Evolutionary conservation across 1,284 basidiomycete genomes (phyloP), one percentile per base, ranked within the genome.

Genomic region (Microbotryum scabiosae): DNA sequence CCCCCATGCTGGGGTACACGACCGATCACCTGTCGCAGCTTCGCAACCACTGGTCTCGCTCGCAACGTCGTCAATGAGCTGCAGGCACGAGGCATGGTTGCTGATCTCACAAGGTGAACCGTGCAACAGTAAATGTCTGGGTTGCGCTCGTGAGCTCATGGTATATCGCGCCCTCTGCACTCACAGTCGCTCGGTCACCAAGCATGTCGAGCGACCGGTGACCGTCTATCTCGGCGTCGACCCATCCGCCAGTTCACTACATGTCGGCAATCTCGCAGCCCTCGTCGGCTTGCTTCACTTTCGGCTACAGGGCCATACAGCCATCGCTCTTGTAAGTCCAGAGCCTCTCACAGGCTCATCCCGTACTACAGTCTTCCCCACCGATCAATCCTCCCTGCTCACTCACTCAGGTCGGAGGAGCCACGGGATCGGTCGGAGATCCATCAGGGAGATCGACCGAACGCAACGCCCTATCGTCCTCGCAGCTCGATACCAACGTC

Each of bases 341-440:
- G 16, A 5, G n/a, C 5, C 46, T 48, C 25, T 5, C 46, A 47
- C n/a, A 47, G n/a, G 46, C 46, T 14, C 46, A 25, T 47, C 5
- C 46, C 46, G 46, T n/a, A n/a, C n/a, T n/a, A n/a, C 20, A 12
- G 26, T 16, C 21, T 49, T 21, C 4, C 10, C 51, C 21, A 48
- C 54, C 43, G 21, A 32, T 9, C 51, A 26, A 52, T 49, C n/a
- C 32, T 52, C 28, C 32, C 9, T 18, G 36, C 36, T 41, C 10
- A 12, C 10, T 41, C 2, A 12, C n/a, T 3, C 71, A 97, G 92
- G 87, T 97, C 73, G 94, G 94, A 43, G 93, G 93, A 0, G 94
- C 91, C 2, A 97, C 96, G 0, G 96, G 92, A 3, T 82, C 87
- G n/a, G 87, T 99, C 41, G 96, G 96, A 8, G 96, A 99, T 73